Base-by-base conservation (phyloP, 768 basidiomycete species). In the Russula emetica region DNA sequence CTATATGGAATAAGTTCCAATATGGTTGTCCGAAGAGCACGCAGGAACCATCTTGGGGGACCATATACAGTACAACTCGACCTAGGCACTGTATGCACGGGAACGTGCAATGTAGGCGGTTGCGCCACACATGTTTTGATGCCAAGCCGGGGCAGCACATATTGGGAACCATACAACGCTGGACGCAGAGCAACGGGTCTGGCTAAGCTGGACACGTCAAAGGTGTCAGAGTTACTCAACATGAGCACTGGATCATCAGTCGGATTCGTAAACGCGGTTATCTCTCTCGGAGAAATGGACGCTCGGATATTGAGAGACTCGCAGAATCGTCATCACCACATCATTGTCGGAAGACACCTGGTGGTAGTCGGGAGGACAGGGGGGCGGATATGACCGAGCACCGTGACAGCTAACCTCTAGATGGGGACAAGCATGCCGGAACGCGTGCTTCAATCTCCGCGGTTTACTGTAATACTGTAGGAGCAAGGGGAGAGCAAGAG, bases 381-480 rank as follows among this genome's bases (percentile, higher is more conserved):
- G 30, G 26, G 45, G 22, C 22, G 52, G 44, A 8, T n/a, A 54
- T 16, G 40, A 36, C 54, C n/a, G 49, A 57, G 40, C 44, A 60
- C 55, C 32, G 36, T 8, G 14, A 53, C 26, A 32, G 3, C 5
- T 3, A 47, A 45, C 7, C 44, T n/a, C 45, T 47, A 45, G n/a
- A 45, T 45, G n/a, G 44, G n/a, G 20, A 45, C 44, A 22, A 45
- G 44, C 2, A 18, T 55, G 58, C 38, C 32, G 55, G 56, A 30
- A 52, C 26, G 36, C 16, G 26, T 26, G 7, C 52, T 53, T 58
- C 28, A 24, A 52, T 65, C 40, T 56, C 55, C 64, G 55, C 54
- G 59, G 55, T 40, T 28, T 30, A 34, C 8, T 8, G 6, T 36
- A 42, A 52, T 45, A n/a, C n/a, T n/a, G n/a, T n/a, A 56, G 32